A percentile compares a stretch with the other conserved stretches of the same genome.
Evolutionary conservation across 2,329 filamentous ascomycete genomes (phyloP).

Genomic region (Fusarium nisikadoi): DNA sequence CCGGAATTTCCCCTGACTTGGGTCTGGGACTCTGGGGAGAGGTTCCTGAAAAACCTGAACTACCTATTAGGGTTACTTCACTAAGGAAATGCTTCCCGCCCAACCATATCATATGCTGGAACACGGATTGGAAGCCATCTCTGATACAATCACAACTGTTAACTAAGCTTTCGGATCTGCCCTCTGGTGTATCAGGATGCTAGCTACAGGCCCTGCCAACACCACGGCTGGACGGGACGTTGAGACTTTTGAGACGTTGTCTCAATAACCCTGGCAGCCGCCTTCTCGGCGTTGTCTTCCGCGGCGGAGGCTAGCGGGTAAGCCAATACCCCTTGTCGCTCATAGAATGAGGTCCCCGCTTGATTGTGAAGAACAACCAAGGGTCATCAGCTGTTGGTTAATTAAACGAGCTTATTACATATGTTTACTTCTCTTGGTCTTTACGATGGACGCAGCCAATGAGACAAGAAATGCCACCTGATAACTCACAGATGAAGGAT

Average conservation of each 20-base stretch:
- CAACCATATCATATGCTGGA: background rate
- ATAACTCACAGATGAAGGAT: background rate
- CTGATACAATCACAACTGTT: background rate
- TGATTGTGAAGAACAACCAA: background rate
- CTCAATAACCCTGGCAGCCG: constrained; percentile 3
- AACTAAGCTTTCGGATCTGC: constrained; percentile 6
- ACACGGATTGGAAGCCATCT: background rate
- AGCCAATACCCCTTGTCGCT: background rate
- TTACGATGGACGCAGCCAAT: constrained; percentile 4
- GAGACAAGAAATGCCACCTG: background rate
- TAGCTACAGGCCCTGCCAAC: constrained; percentile 1
- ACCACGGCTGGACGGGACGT: background rate
- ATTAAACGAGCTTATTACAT: background rate
- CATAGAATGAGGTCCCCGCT: constrained; percentile 5
- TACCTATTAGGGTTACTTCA: background rate
- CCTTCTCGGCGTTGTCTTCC: constrained; percentile 12
- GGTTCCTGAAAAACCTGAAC: background rate
- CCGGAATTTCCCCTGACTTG: background rate
- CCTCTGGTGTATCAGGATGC: constrained; percentile 1
- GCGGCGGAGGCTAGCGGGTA: constrained; percentile 16
- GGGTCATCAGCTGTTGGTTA: background rate
- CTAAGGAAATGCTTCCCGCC: background rate
- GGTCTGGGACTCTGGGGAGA: background rate
- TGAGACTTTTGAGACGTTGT: background rate
- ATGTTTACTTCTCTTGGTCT: constrained; percentile 25